Conservation (phyloP, 768 basidiomycete genomes). For the Xerocomellus chrysenteron region DNA sequence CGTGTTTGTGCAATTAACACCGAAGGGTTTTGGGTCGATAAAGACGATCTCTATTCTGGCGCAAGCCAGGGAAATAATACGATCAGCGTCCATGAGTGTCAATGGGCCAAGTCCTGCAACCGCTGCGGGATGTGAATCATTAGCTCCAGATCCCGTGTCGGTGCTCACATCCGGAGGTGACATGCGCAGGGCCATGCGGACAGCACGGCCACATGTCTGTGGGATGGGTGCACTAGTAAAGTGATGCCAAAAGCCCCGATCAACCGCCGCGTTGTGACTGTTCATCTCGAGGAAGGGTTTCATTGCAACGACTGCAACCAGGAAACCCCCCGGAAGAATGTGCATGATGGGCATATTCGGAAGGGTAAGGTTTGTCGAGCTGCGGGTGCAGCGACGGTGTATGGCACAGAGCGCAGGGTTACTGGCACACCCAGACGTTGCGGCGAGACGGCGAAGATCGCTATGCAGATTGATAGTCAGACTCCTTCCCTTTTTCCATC, state of each 20-base stretch:
- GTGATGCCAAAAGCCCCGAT: conserved; percentile 2
- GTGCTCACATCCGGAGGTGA: conserved; percentile 7
- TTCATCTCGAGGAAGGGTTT: conserved; percentile 6
- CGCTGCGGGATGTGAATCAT: conserved; percentile 13
- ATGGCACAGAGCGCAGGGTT: neutral
- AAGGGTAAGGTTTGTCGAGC: neutral
- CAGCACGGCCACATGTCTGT: neutral
- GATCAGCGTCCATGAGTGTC: conserved; percentile 7
- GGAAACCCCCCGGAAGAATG: conserved; percentile 1
- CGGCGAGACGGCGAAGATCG: neutral
- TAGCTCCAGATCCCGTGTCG: neutral
- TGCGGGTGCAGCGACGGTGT: neutral
- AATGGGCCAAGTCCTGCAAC: neutral
- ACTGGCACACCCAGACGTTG: neutral
- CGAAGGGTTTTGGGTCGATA: conserved; percentile 4
- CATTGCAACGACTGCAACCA: conserved; percentile 1
- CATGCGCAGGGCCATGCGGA: neutral
- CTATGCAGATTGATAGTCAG: neutral
- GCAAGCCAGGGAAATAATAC: neutral
- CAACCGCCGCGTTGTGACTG: conserved; percentile 2
- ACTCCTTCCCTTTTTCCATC: too few species aligned
- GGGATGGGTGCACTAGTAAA: conserved; percentile 2
- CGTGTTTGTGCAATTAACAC: conserved; percentile 1
- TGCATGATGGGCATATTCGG: conserved; percentile 1
- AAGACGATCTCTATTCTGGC: neutral